phyloP scores from a whole-genome alignment of 2,329 filamentous ascomycete species.

The Plenodomus lindquistii region DNA sequence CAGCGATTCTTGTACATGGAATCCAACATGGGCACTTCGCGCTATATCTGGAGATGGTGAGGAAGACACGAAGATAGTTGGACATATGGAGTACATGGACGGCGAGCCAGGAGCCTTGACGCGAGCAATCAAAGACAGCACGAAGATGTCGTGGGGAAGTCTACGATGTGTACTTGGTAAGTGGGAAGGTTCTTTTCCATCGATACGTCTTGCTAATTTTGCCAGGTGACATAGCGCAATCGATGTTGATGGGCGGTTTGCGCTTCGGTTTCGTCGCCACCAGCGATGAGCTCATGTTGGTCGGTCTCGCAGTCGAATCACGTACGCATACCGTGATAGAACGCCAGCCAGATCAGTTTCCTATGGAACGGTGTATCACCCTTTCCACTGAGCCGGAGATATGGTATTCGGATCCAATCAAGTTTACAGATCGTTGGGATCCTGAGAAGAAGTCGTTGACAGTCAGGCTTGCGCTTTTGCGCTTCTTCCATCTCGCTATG shows the following conservation, averaged over 20 bases:
- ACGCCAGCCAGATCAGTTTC: not conserved
- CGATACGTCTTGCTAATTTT: not conserved
- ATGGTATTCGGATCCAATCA: not conserved
- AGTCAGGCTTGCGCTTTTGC: not conserved
- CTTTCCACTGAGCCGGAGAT: not conserved
- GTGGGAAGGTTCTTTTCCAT: not conserved
- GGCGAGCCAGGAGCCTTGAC: not conserved
- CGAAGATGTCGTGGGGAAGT: not conserved
- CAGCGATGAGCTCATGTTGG: slow-evolving; percentile 24
- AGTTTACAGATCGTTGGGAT: not conserved
- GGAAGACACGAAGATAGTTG: not conserved
- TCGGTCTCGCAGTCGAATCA: slow-evolving; percentile 9
- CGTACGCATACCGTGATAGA: not conserved
- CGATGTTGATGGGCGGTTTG: slow-evolving; percentile 21
- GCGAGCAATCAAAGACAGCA: not conserved
- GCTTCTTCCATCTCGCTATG: not conserved
- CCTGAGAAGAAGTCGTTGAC: not conserved
- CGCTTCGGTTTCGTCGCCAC: slow-evolving; percentile 21
- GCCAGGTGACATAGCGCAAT: slow-evolving; percentile 21
- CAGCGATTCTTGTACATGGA: not conserved
- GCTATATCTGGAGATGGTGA: not conserved
- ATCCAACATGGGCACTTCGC: not conserved
- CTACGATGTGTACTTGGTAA: not conserved
- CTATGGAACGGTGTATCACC: not conserved
- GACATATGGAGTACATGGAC: not conserved